These are phyloP conservation scores for Trichoderma sp. DNA, from an alignment of 2,329 filamentous ascomycete genomes.

Conservation along the genomic window DNA sequence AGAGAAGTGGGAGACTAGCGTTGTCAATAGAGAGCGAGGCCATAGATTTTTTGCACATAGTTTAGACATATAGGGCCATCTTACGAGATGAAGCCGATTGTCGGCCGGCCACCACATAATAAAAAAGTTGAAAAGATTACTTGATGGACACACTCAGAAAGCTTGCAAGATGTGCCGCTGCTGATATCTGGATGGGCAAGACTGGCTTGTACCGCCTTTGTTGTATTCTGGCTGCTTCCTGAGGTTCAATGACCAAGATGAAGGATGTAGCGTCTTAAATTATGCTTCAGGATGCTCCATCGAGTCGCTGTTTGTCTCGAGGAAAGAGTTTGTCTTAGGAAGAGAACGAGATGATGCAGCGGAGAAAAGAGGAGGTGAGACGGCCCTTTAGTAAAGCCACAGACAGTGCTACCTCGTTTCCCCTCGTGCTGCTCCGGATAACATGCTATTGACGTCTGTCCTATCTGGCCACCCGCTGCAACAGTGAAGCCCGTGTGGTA, in stretches of 20 bases:
- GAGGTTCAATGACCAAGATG: neutral
- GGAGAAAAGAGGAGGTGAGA: slow-evolving; percentile 11
- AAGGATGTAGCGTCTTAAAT: neutral
- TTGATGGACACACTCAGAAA: neutral
- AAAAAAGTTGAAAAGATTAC: neutral
- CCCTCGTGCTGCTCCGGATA: neutral
- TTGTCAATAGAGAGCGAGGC: slow-evolving; percentile 20
- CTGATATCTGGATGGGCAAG: neutral
- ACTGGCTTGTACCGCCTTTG: neutral
- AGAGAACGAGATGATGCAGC: neutral
- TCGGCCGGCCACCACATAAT: neutral
- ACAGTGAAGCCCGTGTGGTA: neutral
- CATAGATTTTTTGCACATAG: slow-evolving; percentile 3
- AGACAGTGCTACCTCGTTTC: neutral
- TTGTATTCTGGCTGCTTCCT: neutral
- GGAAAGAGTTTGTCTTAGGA: too few relatives aligned
- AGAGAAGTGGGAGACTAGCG: slow-evolving; percentile 8
- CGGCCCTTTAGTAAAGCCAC: too few relatives aligned
- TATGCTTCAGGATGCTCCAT: neutral
- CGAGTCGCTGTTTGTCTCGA: neutral
- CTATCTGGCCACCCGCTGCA: neutral
- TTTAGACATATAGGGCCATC: slow-evolving; percentile 19
- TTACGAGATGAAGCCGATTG: slow-evolving; percentile 1
- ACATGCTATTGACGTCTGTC: too few relatives aligned
- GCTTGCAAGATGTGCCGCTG: neutral